Evolutionary conservation across 106 monocot genomes (phyloP).

Genomic region (Vanilla planifolia): DNA sequence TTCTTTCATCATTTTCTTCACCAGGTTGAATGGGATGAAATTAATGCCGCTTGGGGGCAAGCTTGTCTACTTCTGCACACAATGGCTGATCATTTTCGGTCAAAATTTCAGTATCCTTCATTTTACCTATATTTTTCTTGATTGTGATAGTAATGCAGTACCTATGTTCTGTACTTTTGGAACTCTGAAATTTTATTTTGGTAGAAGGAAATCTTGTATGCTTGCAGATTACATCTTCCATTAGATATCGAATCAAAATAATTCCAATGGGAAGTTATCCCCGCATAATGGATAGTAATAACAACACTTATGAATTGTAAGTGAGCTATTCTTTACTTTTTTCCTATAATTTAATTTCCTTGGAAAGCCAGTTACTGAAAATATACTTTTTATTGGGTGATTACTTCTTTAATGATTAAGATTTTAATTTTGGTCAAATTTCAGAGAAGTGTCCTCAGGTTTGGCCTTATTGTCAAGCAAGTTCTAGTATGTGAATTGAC

Average conservation of each 20-base stretch:
- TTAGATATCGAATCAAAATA: conserved; percentile 91
- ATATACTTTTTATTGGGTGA: background rate
- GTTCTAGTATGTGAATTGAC: too few relatives aligned
- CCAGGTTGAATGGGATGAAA: conserved; percentile 99
- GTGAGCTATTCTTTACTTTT: conserved; percentile 4
- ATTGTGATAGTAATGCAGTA: too few relatives aligned
- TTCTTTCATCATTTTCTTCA: conserved; percentile 1
- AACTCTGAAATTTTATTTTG: background rate
- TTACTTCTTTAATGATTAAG: too few relatives aligned
- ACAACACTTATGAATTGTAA: conserved; percentile 90
- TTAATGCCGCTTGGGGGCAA: conserved; percentile 99
- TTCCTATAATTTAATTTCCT: background rate
- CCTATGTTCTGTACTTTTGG: background rate
- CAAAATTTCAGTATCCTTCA: conserved; percentile 93
- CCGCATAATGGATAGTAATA: conserved; percentile 67
- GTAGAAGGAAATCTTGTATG: too few relatives aligned
- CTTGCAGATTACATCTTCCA: conserved; percentile 8
- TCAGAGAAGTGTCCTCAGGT: too few relatives aligned
- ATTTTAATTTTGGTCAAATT: too few relatives aligned
- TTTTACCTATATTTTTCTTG: conserved; percentile 1
- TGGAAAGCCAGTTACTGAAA: background rate
- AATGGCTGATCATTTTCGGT: conserved; percentile 80
- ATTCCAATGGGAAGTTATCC: conserved; percentile 98
- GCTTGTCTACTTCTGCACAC: conserved; percentile 89
- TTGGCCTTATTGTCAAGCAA: too few relatives aligned